These are phyloP conservation scores for Pseudoscleropodium purum DNA, from an alignment of 225 moss, liverwort and hornwort genomes.

Conservation along the genomic window DNA sequence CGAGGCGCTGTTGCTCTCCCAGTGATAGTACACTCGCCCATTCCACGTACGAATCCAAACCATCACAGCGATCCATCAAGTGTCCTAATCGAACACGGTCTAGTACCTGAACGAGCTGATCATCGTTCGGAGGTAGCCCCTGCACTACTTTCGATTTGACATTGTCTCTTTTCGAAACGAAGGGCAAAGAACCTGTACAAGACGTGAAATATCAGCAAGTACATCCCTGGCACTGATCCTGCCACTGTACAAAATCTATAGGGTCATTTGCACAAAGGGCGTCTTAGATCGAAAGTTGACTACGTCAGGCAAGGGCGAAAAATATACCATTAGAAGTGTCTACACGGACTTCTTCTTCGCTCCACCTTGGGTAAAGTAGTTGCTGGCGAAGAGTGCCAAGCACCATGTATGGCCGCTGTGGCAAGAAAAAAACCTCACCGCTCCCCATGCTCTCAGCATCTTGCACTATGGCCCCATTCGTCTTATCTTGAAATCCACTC, in stretches of 20 bases:
- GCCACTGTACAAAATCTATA: neutral
- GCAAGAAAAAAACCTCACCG: slow-evolving; percentile 84
- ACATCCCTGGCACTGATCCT: neutral
- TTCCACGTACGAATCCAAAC: slow-evolving; percentile 87
- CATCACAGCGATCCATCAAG: slow-evolving; percentile 89
- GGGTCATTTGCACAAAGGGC: neutral
- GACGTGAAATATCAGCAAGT: neutral
- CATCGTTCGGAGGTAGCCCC: slow-evolving; percentile 65
- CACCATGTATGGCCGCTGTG: slow-evolving; percentile 99
- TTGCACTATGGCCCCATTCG: slow-evolving; percentile 23
- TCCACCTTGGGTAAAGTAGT: slow-evolving; percentile 91
- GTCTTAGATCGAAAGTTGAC: neutral
- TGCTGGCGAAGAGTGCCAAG: slow-evolving; percentile 96
- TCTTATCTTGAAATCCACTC: slow-evolving; percentile 8
- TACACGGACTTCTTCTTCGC: slow-evolving; percentile 46
- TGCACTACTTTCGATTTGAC: slow-evolving; percentile 12
- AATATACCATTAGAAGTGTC: slow-evolving; percentile 37
- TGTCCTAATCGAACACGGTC: slow-evolving; percentile 76
- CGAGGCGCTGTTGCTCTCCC: slow-evolving; percentile 94
- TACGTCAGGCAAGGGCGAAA: neutral
- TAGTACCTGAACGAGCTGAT: slow-evolving; percentile 58
- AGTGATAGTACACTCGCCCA: slow-evolving; percentile 94
- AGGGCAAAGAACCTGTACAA: slow-evolving; percentile 42
- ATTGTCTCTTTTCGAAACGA: slow-evolving; percentile 24
- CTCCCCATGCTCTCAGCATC: slow-evolving; percentile 29